Conservation (phyloP, 1,284 basidiomycete genomes). For the Leccinum pachyderme region DNA sequence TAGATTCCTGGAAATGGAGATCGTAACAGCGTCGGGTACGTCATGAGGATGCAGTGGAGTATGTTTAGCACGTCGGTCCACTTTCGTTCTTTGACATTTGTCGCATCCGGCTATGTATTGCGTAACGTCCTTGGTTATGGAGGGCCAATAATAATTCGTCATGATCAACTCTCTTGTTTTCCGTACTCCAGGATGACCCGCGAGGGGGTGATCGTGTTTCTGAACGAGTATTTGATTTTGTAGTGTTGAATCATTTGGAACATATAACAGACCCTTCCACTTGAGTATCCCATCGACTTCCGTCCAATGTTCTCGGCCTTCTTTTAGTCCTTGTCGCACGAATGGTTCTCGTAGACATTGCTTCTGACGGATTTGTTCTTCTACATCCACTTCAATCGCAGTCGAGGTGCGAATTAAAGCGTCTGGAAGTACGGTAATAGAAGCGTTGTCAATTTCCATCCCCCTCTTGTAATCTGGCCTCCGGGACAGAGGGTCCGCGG, state of each 20-base stretch:
- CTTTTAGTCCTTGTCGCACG: not conserved
- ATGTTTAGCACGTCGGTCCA: not conserved
- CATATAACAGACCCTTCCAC: too few species aligned
- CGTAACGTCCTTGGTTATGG: not conserved
- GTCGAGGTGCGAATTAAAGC: too few species aligned
- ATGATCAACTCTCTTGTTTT: not conserved
- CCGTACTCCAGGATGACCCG: not conserved
- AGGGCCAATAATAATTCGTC: conserved; percentile 1
- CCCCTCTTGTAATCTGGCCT: too few species aligned
- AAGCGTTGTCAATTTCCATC: not conserved
- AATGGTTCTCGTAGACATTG: not conserved
- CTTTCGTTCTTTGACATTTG: too few species aligned
- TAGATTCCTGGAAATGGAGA: too few species aligned
- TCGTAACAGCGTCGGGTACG: too few species aligned
- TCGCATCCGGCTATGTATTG: not conserved
- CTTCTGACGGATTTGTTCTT: not conserved
- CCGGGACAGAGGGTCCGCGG: not conserved
- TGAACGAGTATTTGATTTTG: not conserved
- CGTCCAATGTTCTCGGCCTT: too few species aligned
- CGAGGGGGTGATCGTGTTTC: conserved; percentile 1
- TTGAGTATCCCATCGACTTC: not conserved
- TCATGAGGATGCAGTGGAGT: too few species aligned
- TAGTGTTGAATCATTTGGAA: not conserved
- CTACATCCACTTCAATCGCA: too few species aligned
- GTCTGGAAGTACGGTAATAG: not conserved